Percentiles rank a stretch among this genome's conserved stretches.
These are phyloP conservation scores for Cordyceps tenuipes DNA, from an alignment of 2,329 filamentous ascomycete genomes.

Conservation along the genomic window DNA sequence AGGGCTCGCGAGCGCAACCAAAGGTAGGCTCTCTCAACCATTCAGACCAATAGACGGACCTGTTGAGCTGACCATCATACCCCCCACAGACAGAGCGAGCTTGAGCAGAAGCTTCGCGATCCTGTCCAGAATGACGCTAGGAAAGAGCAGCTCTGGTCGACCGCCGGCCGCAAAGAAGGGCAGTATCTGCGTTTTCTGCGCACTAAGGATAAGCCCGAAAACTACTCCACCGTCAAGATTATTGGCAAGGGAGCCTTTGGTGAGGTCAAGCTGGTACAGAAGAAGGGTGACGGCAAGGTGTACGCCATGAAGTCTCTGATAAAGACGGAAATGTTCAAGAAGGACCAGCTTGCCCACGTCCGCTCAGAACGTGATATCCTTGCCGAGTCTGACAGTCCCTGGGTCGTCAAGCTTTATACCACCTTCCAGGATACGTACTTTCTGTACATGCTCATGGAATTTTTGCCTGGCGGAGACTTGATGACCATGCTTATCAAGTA, in stretches of 20 bases:
- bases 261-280: conserved; percentile 94
- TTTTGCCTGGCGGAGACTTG: conserved; percentile 91
- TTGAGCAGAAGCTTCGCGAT: conserved; percentile 78
- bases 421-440: conserved; percentile 97
- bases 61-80: not conserved
- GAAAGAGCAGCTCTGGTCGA: conserved; percentile 78
- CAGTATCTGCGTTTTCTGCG: conserved; percentile 90
- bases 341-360: conserved; percentile 94
- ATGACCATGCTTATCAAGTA: conserved; percentile 99
- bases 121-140: conserved; percentile 64
- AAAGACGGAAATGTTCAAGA: conserved; percentile 99
- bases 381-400: conserved; percentile 97
- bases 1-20: conserved; percentile 90
- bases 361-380: conserved; percentile 96
- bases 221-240: conserved; percentile 94
- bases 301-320: conserved; percentile 98
- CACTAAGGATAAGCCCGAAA: conserved; percentile 86
- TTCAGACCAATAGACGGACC: not conserved
- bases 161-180: conserved; percentile 78
- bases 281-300: conserved; percentile 92
- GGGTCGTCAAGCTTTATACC: conserved; percentile 97
- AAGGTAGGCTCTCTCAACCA: conserved; percentile 49
- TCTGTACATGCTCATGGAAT: conserved; percentile 99
- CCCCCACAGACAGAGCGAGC: conserved; percentile 68
- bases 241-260: conserved; percentile 99